Percentiles rank a stretch among this genome's conserved stretches.
These are phyloP conservation scores for Aspergillus avenaceus DNA, from an alignment of 495 filamentous ascomycete genomes.

Conservation along the genomic window DNA sequence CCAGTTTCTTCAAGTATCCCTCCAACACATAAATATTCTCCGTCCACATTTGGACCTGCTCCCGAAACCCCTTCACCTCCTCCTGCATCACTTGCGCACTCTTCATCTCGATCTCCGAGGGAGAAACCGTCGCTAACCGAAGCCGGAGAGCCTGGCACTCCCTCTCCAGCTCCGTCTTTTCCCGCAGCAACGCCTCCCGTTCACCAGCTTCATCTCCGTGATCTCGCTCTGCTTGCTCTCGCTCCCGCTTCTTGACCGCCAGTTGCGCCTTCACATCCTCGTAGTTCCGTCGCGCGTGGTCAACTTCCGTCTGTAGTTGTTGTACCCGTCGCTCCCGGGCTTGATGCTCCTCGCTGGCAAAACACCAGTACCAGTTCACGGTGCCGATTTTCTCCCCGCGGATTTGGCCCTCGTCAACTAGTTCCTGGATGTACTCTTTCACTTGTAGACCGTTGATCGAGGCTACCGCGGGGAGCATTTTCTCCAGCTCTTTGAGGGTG, in stretches of 20 bases:
- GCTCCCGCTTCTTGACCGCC: conserved; percentile 17
- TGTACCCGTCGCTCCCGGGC: conserved; percentile 43
- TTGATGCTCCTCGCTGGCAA: conserved; percentile 59
- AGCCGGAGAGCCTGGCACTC: no score
- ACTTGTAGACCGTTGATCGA: conserved; percentile 67
- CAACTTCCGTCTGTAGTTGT: conserved; percentile 51
- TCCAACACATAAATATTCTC: conserved; percentile 66
- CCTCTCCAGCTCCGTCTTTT: conserved; percentile 22
- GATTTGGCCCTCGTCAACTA: conserved; percentile 61
- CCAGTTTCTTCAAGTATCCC: conserved; percentile 49
- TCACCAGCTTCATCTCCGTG: conserved; percentile 14
- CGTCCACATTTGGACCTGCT: conserved; percentile 50
- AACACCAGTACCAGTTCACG: conserved; percentile 82
- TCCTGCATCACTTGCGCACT: conserved; percentile 47
- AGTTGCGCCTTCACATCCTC: conserved; percentile 19
- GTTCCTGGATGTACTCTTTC: conserved; percentile 63
- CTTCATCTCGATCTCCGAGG: conserved; percentile 43
- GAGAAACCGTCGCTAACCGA: no score
- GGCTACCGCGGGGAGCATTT: conserved; percentile 60
- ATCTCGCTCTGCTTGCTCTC: conserved; percentile 15
- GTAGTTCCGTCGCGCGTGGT: conserved; percentile 36
- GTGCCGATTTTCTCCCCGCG: conserved; percentile 76
- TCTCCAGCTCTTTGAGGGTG: conserved; percentile 73
- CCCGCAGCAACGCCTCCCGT: conserved; percentile 17
- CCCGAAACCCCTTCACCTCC: conserved; percentile 43